Conservation (phyloP, 805 yeast species). For the Sungouiella thailandica region DNA sequence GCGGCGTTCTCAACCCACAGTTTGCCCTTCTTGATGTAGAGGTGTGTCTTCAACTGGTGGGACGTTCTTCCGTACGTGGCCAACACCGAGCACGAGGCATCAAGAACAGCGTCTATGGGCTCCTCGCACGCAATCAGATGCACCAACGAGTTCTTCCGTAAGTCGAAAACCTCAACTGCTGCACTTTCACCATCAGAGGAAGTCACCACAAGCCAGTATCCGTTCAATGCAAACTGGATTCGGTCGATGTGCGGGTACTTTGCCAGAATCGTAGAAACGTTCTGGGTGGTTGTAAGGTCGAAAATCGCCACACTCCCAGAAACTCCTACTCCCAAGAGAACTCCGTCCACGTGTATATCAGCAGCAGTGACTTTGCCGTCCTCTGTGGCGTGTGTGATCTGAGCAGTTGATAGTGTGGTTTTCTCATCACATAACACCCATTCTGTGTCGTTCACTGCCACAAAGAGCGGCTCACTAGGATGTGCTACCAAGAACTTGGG, state of each 20-base stretch:
- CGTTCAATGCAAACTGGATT: constrained; percentile 56
- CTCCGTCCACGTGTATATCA: constrained; percentile 47
- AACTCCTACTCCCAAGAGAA: constrained; percentile 36
- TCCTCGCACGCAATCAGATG: constrained; percentile 21
- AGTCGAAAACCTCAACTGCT: constrained; percentile 41
- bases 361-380: too few species aligned
- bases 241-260: constrained; percentile 22
- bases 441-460: too few species aligned
- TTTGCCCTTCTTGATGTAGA: constrained; percentile 38
- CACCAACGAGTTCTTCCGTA: constrained; percentile 35
- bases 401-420: too few species aligned
- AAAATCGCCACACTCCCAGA: constrained; percentile 31
- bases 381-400: too few species aligned
- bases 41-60: constrained; percentile 23
- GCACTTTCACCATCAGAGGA: constrained; percentile 8
- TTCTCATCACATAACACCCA: too few species aligned
- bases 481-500: too few species aligned
- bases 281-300: constrained; percentile 34
- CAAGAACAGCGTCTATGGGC: constrained; percentile 23
- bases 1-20: constrained; percentile 21
- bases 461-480: too few species aligned
- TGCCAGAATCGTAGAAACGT: constrained; percentile 28
- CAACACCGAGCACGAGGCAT: constrained; percentile 32
- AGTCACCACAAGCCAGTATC: constrained; percentile 51
- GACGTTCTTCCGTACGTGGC: constrained; percentile 14